Base-by-base conservation (phyloP, 176 grass and related monocot species). In the Phoenix dactylifera region DNA sequence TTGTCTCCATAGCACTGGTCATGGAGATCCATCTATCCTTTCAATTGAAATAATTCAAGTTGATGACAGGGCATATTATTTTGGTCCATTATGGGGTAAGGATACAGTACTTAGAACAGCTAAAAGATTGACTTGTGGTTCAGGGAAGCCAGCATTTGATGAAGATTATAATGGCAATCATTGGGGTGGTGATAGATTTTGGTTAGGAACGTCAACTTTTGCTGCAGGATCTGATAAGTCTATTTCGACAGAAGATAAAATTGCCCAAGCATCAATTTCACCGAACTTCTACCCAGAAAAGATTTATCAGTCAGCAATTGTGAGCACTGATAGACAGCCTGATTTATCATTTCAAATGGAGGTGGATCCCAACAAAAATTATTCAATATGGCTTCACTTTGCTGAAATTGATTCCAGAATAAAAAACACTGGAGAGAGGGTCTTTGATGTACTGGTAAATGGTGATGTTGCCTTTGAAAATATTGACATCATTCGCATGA, bases 1-100 rank as follows among this genome's bases (percentile, higher is more conserved):
- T 82, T 98, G 93, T 70, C 92, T 98, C 76, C 93, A 92, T 49
- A 87, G 93, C 82, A 98, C 93, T 35, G 87, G 88, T 86, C 93
- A 92, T 55, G 93, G 88, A 26, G 93, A 92, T 77, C 93, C 93
- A 55, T 98, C 88, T 0, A 81, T 92, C 59, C 87, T 98, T 76
- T 98, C 93, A n/a, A 89, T 98, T 18, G 93, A 98, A 81, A 74
- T 83, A 68, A 79, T 98, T 68, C 93, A 98, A 74, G 77, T 92
- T 76, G 84, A 92, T 64, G 79, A 92, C 55, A 80, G 75, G 51
- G 76, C 93, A 30, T 98, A 98, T 55, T 77, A 85, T 52, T 82
- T 98, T 65, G 87, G 78, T 54, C 72, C 39, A 0, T 51, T 57
- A 12, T 89, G 73, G 84, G 76, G 59, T 59, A 82, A 83, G 25